Base-by-base conservation (phyloP, 2,329 filamentous ascomycete genomes). In the Shiraia bambusicola region DNA sequence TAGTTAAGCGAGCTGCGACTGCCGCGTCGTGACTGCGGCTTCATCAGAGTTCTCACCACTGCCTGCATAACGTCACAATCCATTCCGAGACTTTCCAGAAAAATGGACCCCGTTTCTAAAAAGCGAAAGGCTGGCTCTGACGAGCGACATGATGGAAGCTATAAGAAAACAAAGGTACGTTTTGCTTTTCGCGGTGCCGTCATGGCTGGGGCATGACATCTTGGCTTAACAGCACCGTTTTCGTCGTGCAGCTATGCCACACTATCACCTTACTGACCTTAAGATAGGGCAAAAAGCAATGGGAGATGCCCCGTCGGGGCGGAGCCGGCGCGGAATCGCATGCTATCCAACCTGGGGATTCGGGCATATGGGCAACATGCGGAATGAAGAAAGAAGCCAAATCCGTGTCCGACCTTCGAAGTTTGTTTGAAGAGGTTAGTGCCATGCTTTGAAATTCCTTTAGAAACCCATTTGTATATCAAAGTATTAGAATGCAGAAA, bases 291-390 rank as follows among this genome's bases (percentile, higher is more conserved):
- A 74, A 70, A 58, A 74, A 69, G 58, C 65, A 70, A 54, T 74
- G 73, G 73, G 65, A 62, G 14, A 63, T 66, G 45, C 69, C 70
- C 28, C 63, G 63, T 39, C 66, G 57, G 49, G 57, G 64, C 10
- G 59, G 52, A 19, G 53, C 57, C 10, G 59, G 52, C 16, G 53
- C 57, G 25, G 59, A 69, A 34, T 48, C 40, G 34, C 63, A 60
- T 10, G 54, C 54, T 25, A 76, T 90, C 34, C 80, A 87, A 54
- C 73, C 84, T 4, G 86, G 86, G 4, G 85, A 90, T 58, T 73
- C 77, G 37, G 87, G 87, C 4, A 82, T 92, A 44, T 92, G 86
- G 86, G 83, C 84, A 19, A 90, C 87, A 0, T 91, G 86, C 63
- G 81, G 84, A 37, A 79, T 84, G 61, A 80, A 81, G 51, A 84